phyloP scores from a whole-genome alignment of 2,329 filamentous ascomycete species.

The Plenodomus tracheiphilus region DNA sequence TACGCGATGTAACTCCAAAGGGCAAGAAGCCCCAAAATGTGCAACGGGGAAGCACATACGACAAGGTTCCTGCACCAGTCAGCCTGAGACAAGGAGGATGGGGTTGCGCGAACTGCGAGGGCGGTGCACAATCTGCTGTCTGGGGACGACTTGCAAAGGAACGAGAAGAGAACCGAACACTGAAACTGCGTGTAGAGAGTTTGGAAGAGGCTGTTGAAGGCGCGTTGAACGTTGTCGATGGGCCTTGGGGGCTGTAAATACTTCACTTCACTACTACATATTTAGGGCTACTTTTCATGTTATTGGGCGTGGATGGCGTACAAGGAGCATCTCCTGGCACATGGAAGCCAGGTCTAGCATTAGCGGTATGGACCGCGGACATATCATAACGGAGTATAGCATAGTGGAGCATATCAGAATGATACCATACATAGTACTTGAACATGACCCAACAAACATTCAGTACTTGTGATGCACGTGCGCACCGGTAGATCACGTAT shows the following conservation, averaged over 20 bases:
- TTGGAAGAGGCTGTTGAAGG: constrained; percentile 61
- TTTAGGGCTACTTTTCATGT: neutral
- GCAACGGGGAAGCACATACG: constrained; percentile 33
- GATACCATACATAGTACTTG: neutral
- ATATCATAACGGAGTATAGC: neutral
- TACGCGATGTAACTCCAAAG: constrained; percentile 32
- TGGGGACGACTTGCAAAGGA: constrained; percentile 57
- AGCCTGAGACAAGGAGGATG: constrained; percentile 28
- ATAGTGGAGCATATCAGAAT: neutral
- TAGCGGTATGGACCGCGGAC: constrained; percentile 1
- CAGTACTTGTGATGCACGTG: too few relatives aligned
- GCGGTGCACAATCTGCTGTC: constrained; percentile 48
- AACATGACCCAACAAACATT: neutral
- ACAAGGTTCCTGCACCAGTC: constrained; percentile 48
- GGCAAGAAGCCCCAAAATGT: constrained; percentile 36
- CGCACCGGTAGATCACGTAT: neutral
- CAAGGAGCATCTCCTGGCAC: neutral
- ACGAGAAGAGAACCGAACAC: constrained; percentile 59
- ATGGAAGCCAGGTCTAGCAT: constrained; percentile 1
- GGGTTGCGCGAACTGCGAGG: constrained; percentile 43
- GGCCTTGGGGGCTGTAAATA: constrained; percentile 32
- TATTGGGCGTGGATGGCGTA: neutral
- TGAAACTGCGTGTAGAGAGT: constrained; percentile 57
- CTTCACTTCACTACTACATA: constrained; percentile 1
- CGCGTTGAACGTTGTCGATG: constrained; percentile 57